Conservation (phyloP, 2,329 filamentous ascomycete species). For the Stagonosporopsis tanaceti region DNA sequence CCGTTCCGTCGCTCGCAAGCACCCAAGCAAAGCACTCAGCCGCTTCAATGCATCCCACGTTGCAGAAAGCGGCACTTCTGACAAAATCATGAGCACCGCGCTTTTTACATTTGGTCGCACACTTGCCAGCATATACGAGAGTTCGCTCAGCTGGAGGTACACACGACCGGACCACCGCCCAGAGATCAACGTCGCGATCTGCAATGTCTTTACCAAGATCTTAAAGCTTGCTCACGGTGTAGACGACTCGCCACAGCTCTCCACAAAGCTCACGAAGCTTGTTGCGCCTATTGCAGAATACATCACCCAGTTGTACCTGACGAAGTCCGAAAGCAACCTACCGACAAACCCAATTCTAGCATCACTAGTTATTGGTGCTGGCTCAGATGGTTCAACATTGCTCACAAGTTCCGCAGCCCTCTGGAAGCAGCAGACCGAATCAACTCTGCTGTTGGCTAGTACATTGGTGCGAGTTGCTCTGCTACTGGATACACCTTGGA, state of each 20-base stretch:
- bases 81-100: slow-evolving; percentile 77
- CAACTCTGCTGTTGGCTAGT: slow-evolving; percentile 71
- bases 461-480: slow-evolving; percentile 75
- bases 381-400: slow-evolving; percentile 52
- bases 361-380: slow-evolving; percentile 67
- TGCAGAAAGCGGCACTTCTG: slow-evolving; percentile 75
- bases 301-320: slow-evolving; percentile 78
- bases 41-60: slow-evolving; percentile 56
- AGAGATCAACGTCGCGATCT: slow-evolving; percentile 72
- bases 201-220: slow-evolving; percentile 74
- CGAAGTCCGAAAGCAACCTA: slow-evolving; percentile 72
- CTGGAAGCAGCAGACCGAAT: slow-evolving; percentile 68
- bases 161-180: slow-evolving; percentile 71
- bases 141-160: slow-evolving; percentile 86
- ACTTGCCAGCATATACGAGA: slow-evolving; percentile 84
- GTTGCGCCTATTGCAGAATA: slow-evolving; percentile 78
- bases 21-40: slow-evolving; percentile 60
- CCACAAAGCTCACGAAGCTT: slow-evolving; percentile 64
- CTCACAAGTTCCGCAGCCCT: slow-evolving; percentile 48
- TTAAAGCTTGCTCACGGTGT: slow-evolving; percentile 78
- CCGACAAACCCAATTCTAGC: slow-evolving; percentile 80
- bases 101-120: slow-evolving; percentile 76
- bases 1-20: slow-evolving; percentile 72
- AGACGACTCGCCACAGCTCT: slow-evolving; percentile 64
- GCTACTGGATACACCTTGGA: slow-evolving; percentile 68